Evolutionary conservation across 192 early-diverging fungal genomes (phyloP).

Genomic region (Podila epicladia): DNA sequence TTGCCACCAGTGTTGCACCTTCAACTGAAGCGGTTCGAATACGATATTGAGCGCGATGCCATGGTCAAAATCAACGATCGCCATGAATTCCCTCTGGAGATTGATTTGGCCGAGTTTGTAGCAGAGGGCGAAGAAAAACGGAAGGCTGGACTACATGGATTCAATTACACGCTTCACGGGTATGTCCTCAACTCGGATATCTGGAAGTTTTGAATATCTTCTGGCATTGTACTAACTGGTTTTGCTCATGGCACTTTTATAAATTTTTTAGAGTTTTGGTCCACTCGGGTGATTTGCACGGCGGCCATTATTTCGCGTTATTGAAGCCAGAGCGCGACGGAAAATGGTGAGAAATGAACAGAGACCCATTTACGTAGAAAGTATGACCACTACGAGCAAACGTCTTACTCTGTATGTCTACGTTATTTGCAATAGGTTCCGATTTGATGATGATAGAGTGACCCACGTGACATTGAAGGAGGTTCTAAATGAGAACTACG

Average conservation of each 20-base stretch:
- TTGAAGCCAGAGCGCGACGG: constrained; percentile 81
- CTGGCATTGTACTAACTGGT: background rate
- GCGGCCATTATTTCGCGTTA: constrained; percentile 95
- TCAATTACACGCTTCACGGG: constrained; percentile 89
- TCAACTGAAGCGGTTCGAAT: constrained; percentile 98
- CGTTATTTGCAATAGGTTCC: constrained; percentile 57
- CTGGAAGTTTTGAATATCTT: too few relatives aligned
- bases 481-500: constrained; percentile 95
- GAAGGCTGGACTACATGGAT: constrained; percentile 58
- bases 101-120: constrained; percentile 90
- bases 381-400: background rate
- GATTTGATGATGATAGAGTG: constrained; percentile 97
- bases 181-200: constrained; percentile 25
- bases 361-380: background rate
- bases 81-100: constrained; percentile 90
- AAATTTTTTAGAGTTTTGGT: constrained; percentile 79
- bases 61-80: constrained; percentile 99
- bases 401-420: constrained; percentile 3
- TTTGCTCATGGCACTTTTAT: background rate
- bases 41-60: constrained; percentile 88
- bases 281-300: constrained; percentile 92
- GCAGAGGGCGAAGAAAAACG: constrained; percentile 68
- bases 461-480: constrained; percentile 80
- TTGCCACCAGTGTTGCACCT: constrained; percentile 96
- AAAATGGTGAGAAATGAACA: constrained; percentile 66